Evolutionary conservation across 2,329 filamentous ascomycete genomes (phyloP).

Genomic region (Hypomyces rosellus): DNA sequence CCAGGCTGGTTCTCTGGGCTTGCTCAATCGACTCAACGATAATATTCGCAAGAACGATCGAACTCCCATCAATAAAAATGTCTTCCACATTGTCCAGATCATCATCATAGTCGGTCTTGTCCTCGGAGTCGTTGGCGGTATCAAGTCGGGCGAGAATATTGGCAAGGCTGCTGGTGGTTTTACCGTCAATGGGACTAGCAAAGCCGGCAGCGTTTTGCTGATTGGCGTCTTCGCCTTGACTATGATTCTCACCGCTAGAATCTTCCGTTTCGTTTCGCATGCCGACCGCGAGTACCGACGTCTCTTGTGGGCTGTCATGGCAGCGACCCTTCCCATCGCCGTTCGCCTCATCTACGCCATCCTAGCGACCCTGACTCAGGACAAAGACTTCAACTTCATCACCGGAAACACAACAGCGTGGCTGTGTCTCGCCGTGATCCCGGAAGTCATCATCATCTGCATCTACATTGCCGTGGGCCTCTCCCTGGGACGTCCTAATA

Average conservation of each 20-base stretch:
- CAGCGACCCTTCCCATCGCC: neutral
- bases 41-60: neutral
- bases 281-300: neutral
- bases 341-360: neutral
- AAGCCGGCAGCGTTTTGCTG: neutral
- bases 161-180: neutral
- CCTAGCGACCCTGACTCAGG: neutral
- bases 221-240: neutral
- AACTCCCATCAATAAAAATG: neutral
- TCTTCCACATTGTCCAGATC: neutral
- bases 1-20: neutral
- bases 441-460: neutral
- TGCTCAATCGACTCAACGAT: slow-evolving; percentile 2
- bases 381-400: neutral
- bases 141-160: neutral
- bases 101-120: neutral
- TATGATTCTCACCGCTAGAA: neutral
- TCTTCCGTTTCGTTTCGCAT: neutral
- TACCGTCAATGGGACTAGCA: neutral
- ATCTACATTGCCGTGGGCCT: neutral
- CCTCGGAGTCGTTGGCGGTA: neutral
- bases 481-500: neutral
- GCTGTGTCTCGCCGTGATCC: neutral
- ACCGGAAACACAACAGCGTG: neutral
- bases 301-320: neutral